Percentiles rank a stretch among this genome's conserved stretches.
Conservation (phyloP, 495 filamentous ascomycete species). For the Hypoxylon intermedium region DNA sequence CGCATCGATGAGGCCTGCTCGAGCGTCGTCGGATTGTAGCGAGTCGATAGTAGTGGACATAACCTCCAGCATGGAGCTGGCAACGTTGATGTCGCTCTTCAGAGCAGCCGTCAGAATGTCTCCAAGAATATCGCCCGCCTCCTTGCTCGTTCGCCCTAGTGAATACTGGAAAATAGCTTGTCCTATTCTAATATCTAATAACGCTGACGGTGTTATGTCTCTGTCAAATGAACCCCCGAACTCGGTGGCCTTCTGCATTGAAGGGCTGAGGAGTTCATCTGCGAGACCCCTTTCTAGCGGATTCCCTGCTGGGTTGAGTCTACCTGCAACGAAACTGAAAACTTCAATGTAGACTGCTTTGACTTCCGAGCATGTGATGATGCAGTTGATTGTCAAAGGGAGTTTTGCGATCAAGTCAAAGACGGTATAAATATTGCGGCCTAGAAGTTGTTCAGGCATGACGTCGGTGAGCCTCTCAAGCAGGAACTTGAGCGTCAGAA, state of each 20-base stretch:
- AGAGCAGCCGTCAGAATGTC: conserved; percentile 18
- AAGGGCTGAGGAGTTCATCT: not conserved
- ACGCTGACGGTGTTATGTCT: conserved; percentile 13
- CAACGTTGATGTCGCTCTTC: conserved; percentile 35
- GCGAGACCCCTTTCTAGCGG: not conserved
- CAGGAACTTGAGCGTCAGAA: conserved; percentile 64
- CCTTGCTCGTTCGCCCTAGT: conserved; percentile 1
- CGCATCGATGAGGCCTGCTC: conserved; percentile 8
- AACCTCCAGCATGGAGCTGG: conserved; percentile 36
- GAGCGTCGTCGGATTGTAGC: conserved; percentile 5
- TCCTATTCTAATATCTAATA: conserved; percentile 32
- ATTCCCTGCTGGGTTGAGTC: not conserved
- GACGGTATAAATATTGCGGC: conserved; percentile 25
- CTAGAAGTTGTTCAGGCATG: conserved; percentile 43
- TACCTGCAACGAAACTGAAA: conserved; percentile 44
- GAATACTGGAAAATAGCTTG: conserved; percentile 24
- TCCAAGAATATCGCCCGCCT: conserved; percentile 1
- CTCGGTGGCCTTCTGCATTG: not conserved
- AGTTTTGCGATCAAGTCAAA: conserved; percentile 24
- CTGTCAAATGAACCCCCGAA: not conserved
- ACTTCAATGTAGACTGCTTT: conserved; percentile 53
- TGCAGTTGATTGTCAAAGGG: conserved; percentile 12
- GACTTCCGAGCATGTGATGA: conserved; percentile 45
- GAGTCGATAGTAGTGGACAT: conserved; percentile 15
- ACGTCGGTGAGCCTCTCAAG: conserved; percentile 56